Percentiles rank a stretch among this genome's conserved stretches.
These are phyloP conservation scores for Dillenia turbinata DNA, from an alignment of 164 flowering plant genomes.

Conservation along the genomic window DNA sequence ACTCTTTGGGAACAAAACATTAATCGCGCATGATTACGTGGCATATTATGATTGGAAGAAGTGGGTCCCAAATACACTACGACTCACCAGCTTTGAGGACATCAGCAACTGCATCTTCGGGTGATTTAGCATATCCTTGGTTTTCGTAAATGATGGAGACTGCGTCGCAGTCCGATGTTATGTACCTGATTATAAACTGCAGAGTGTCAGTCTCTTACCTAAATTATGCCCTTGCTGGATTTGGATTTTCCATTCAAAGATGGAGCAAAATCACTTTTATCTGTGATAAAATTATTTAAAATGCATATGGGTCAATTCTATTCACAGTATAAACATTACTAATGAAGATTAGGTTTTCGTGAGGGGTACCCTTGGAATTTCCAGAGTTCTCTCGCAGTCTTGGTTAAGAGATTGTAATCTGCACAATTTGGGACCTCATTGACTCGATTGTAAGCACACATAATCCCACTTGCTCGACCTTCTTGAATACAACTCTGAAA, in stretches of 20 bases:
- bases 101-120: conserved; percentile 82
- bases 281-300: too few species aligned
- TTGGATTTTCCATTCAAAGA: too few species aligned
- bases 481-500: conserved; percentile 65
- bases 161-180: conserved; percentile 88
- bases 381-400: conserved; percentile 63
- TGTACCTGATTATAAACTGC: conserved; percentile 50
- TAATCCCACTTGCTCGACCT: conserved; percentile 77
- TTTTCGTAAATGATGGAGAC: conserved; percentile 56
- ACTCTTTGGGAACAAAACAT: too few species aligned
- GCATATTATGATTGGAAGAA: not conserved
- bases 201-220: too few species aligned
- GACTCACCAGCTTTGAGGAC: conserved; percentile 80
- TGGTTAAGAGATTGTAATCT: conserved; percentile 57
- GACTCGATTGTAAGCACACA: conserved; percentile 89
- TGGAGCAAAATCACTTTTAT: too few species aligned
- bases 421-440: conserved; percentile 91
- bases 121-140: conserved; percentile 63
- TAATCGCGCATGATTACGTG: too few species aligned
- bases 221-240: too few species aligned
- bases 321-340: too few species aligned
- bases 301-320: too few species aligned
- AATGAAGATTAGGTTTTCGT: too few species aligned
- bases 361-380: conserved; percentile 59
- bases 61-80: not conserved